Percentiles rank a stretch among this genome's conserved stretches.
Conservation (phyloP, 2,329 filamentous ascomycete species). For the Xylaria sp. region DNA sequence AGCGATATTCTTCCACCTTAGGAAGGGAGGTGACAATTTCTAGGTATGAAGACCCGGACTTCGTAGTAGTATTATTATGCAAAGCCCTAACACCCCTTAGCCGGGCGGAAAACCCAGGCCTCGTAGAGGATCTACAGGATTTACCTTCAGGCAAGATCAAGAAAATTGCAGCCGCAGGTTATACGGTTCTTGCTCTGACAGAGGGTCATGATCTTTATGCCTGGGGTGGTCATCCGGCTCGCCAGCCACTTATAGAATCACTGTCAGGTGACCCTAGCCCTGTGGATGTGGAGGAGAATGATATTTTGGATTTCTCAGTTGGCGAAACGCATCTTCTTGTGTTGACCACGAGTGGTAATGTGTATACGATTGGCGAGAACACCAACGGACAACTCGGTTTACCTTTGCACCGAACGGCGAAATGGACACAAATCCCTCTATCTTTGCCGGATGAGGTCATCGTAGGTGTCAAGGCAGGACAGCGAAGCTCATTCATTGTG, state of each 20-base stretch:
- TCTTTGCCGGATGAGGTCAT: conserved; percentile 47
- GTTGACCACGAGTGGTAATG: conserved; percentile 59
- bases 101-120: conserved; percentile 58
- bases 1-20: conserved; percentile 66
- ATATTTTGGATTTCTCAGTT: conserved; percentile 67
- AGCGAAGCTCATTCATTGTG: conserved; percentile 62
- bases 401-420: conserved; percentile 38
- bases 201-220: conserved; percentile 68
- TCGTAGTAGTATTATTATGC: not conserved
- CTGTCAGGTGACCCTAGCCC: conserved; percentile 55
- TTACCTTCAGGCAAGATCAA: conserved; percentile 63
- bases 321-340: conserved; percentile 70
- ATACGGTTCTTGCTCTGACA: conserved; percentile 68
- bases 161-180: conserved; percentile 67
- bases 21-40: conserved; percentile 59
- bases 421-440: conserved; percentile 55
- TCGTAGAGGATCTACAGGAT: conserved; percentile 62
- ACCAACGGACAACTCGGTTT: conserved; percentile 69
- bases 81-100: conserved; percentile 46
- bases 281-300: conserved; percentile 59
- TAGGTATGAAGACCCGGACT: conserved; percentile 45
- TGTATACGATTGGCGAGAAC: conserved; percentile 69
- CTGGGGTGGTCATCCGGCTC: conserved; percentile 65
- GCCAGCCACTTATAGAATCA: conserved; percentile 48
- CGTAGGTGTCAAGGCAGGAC: conserved; percentile 61